These are phyloP conservation scores for Zanthoxylum bungeanum DNA, from an alignment of 345 rosid species.

Conservation along the genomic window DNA sequence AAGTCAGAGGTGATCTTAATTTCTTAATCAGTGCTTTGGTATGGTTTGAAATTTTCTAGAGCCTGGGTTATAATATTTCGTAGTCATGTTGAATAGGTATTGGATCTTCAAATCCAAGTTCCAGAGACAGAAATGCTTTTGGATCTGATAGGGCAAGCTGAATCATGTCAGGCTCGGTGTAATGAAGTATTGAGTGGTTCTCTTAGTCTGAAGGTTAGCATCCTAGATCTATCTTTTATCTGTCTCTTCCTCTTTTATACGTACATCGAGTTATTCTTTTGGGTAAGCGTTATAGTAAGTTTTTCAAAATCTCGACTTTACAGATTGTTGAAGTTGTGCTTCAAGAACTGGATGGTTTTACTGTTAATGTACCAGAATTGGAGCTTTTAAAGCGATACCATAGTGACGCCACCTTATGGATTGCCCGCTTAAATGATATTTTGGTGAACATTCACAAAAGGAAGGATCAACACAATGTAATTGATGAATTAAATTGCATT, in stretches of 20 bases:
- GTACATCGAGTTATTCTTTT: conserved; percentile 5
- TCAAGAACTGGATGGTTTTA: conserved; percentile 45
- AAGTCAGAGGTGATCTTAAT: conserved; percentile 61
- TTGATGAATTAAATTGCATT: conserved; percentile 60
- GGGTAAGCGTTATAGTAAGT: not conserved
- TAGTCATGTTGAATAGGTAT: conserved; percentile 41
- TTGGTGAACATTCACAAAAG: conserved; percentile 47
- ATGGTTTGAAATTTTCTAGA: conserved; percentile 8
- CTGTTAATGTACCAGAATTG: conserved; percentile 65
- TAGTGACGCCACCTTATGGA: conserved; percentile 54
- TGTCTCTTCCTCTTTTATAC: not conserved
- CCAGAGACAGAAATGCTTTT: conserved; percentile 58
- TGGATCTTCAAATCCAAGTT: conserved; percentile 67
- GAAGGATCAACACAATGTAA: conserved; percentile 55
- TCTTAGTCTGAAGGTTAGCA: conserved; percentile 49
- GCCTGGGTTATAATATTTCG: conserved; percentile 10
- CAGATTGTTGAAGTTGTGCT: conserved; percentile 67
- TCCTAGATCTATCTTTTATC: conserved; percentile 5
- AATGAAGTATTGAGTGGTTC: conserved; percentile 49
- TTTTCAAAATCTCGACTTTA: conserved; percentile 7
- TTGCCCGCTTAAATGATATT: conserved; percentile 44
- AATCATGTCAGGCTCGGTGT: conserved; percentile 57
- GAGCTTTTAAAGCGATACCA: conserved; percentile 65
- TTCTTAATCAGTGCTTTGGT: conserved; percentile 4
- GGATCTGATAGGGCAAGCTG: conserved; percentile 49